Conservation (phyloP, 352 stramenopile genomes). For the Paralagenidium karlingii region DNA sequence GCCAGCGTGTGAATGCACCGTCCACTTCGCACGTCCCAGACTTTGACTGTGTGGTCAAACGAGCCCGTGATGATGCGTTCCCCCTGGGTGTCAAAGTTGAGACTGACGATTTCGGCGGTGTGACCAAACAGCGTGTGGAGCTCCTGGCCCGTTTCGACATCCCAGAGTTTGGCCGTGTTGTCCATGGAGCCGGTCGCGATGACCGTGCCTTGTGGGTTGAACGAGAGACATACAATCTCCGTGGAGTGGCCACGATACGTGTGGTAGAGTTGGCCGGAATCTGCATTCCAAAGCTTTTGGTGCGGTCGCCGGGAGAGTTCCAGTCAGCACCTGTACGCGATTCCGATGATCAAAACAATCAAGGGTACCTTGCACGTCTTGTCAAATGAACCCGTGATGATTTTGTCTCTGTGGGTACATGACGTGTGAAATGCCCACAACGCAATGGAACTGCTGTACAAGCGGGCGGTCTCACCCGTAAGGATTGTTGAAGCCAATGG, state of each 20-base stretch:
- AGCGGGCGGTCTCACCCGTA: conserved; percentile 58
- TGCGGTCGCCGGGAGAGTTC: neutral
- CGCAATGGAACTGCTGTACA: neutral
- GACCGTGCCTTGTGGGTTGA: conserved; percentile 88
- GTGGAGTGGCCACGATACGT: conserved; percentile 91
- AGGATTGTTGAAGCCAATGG: conserved; percentile 95
- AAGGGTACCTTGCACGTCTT: conserved; percentile 97
- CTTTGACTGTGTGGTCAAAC: conserved; percentile 93
- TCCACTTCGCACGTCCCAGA: conserved; percentile 77
- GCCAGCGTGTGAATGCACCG: conserved; percentile 87
- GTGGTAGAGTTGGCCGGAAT: conserved; percentile 89
- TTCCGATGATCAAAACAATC: neutral
- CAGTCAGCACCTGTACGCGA: neutral
- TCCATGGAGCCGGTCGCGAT: conserved; percentile 89
- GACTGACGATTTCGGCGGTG: conserved; percentile 89
- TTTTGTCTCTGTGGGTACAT: conserved; percentile 91
- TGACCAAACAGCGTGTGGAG: conserved; percentile 90
- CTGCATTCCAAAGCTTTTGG: conserved; percentile 90
- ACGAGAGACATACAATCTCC: conserved; percentile 94
- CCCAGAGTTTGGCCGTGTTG: conserved; percentile 92
- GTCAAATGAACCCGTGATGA: conserved; percentile 93
- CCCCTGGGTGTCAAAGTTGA: conserved; percentile 92
- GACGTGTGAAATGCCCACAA: conserved; percentile 4
- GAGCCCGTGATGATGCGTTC: conserved; percentile 90
- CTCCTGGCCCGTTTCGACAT: conserved; percentile 90